A percentile compares a stretch with the other conserved stretches of the same genome.
phyloP scores from a whole-genome alignment of 768 basidiomycete genomes.

The Naganishia kalamii region DNA sequence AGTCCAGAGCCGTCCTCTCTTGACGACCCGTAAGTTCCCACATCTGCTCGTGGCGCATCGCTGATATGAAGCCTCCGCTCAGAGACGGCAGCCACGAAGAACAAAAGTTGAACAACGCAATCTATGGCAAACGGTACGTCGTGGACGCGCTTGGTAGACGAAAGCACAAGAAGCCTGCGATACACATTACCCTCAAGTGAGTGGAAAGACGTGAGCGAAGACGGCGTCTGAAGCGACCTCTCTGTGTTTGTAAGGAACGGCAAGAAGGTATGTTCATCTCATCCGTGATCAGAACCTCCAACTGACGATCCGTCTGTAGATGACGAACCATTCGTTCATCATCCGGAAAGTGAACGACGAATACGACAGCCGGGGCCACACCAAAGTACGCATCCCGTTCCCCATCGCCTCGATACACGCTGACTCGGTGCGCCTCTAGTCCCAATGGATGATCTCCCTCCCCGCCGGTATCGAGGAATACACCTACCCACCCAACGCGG shows the following conservation, averaged over 20 bases:
- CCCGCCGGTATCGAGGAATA: neutral
- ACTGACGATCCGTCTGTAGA: neutral
- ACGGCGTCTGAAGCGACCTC: neutral
- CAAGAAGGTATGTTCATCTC: neutral
- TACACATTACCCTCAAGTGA: constrained; percentile 16
- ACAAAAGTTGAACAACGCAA: constrained; percentile 13
- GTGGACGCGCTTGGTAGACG: neutral
- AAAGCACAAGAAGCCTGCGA: constrained; percentile 6
- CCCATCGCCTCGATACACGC: neutral
- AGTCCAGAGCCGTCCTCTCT: neutral
- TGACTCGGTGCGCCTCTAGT: neutral
- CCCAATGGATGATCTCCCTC: constrained; percentile 3
- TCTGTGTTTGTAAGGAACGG: constrained; percentile 3
- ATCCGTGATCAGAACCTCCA: no score
- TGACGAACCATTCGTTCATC: constrained; percentile 18
- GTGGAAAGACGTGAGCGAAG: neutral
- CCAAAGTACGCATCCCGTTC: neutral
- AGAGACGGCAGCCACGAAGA: constrained; percentile 7
- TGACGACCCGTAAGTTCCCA: neutral
- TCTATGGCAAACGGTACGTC: neutral
- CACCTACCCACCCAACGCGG: neutral
- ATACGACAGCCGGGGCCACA: constrained; percentile 10
- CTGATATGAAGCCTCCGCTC: no score
- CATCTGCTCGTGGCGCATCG: neutral
- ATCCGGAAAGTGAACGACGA: constrained; percentile 6